phyloP scores from a whole-genome alignment of 1,139 yeast genomes.

The Sugiyamaella grinbergsii region DNA sequence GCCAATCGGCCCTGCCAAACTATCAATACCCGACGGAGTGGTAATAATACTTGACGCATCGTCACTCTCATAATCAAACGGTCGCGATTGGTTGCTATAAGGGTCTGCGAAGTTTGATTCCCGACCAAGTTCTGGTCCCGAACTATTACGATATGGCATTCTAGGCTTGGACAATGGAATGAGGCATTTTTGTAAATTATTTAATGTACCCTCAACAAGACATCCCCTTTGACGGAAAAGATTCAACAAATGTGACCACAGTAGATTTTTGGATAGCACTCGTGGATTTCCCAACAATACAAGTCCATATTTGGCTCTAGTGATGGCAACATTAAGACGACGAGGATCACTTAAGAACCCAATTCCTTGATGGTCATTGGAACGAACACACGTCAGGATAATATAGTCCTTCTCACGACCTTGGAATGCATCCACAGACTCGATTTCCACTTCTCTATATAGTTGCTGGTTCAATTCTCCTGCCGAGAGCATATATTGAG shows the following conservation, averaged over 20 bases:
- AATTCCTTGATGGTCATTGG: conserved; percentile 77
- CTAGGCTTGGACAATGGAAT: conserved; percentile 48
- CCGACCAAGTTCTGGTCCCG: background rate
- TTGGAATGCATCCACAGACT: conserved; percentile 94
- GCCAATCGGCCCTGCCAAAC: conserved; percentile 24
- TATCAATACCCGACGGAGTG: conserved; percentile 31
- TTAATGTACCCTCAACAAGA: conserved; percentile 89
- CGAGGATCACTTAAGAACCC: conserved; percentile 91
- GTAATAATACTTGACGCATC: conserved; percentile 32
- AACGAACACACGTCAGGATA: conserved; percentile 86
- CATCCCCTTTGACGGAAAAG: conserved; percentile 86
- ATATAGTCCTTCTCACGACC: conserved; percentile 94
- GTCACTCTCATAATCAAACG: conserved; percentile 24
- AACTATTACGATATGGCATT: conserved; percentile 23
- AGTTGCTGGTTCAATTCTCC: conserved; percentile 64
- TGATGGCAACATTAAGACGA: conserved; percentile 87
- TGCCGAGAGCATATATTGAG: conserved; percentile 75
- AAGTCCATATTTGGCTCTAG: conserved; percentile 87
- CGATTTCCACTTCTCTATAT: conserved; percentile 78
- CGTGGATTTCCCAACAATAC: conserved; percentile 83
- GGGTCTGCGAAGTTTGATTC: conserved; percentile 7
- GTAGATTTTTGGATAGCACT: conserved; percentile 65
- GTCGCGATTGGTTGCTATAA: background rate
- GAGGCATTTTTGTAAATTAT: conserved; percentile 71
- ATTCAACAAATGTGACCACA: conserved; percentile 79